These are phyloP conservation scores for Avicennia marina DNA, from an alignment of 257 asterid genomes.

Conservation along the genomic window DNA sequence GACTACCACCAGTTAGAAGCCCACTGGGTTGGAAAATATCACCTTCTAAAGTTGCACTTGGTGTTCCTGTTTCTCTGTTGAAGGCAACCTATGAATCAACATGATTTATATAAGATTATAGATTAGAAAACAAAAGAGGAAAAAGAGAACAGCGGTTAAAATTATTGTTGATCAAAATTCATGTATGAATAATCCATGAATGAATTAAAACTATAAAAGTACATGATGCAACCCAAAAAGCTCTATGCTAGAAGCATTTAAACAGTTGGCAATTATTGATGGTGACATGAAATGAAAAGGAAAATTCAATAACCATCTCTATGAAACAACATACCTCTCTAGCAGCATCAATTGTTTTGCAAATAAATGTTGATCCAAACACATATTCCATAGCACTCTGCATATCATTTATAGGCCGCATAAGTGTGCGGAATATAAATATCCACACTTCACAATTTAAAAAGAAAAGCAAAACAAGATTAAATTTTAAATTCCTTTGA, in stretches of 20 bases:
- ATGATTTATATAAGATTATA: not conserved
- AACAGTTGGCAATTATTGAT: too few species aligned
- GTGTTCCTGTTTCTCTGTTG: constrained; percentile 54
- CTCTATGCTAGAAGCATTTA: not conserved
- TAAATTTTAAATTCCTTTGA: constrained; percentile 3
- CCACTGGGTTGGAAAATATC: constrained; percentile 96
- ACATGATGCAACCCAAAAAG: constrained; percentile 5
- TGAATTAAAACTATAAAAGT: not conserved
- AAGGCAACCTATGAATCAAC: constrained; percentile 67
- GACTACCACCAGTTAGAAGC: constrained; percentile 96
- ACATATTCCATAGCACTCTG: constrained; percentile 96
- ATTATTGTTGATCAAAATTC: not conserved
- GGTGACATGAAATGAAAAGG: not conserved
- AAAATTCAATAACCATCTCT: not conserved
- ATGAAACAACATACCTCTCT: constrained; percentile 52
- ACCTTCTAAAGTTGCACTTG: constrained; percentile 82
- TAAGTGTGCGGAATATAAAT: constrained; percentile 13
- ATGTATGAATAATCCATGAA: not conserved
- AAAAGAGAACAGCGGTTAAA: constrained; percentile 7
- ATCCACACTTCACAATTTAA: constrained; percentile 8
- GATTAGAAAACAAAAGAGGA: constrained; percentile 6
- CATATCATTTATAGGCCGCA: constrained; percentile 28
- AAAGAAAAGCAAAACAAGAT: constrained; percentile 3
- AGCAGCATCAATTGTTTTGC: constrained; percentile 84
- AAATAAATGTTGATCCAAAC: constrained; percentile 94